Base-by-base conservation (phyloP, 495 filamentous ascomycete species). In the Viridothelium virens region DNA sequence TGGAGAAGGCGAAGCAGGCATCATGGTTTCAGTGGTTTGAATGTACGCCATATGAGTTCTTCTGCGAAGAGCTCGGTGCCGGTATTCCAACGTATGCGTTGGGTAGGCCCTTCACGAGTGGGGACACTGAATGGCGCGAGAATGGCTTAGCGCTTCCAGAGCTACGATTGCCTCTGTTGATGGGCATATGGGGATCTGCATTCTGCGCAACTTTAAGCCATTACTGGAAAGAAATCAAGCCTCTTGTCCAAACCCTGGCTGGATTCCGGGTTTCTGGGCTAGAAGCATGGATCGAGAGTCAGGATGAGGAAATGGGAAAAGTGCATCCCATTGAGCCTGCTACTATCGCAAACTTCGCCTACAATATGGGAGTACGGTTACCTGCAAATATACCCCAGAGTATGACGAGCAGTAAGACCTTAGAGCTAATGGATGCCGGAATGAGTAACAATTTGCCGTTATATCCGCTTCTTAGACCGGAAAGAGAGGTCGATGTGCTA, bases 1-100 rank as follows among this genome's bases (percentile, higher is more conserved):
- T 89, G 69, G 83, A 83, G 64, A 82, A 85, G 62, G 87, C 91
- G 2, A 86, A 84, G 69, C 82, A 81, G 63, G 86, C 94, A 73
- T 82, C 90, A 2, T 98, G 92, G 90, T 98, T 98, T 69, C 93
- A 98, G 71, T 98, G 94, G 94, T 97, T 96, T 70, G 94, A 98
- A 69, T 78, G 92, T 66, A 96, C 91, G 0, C 94, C 94, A 0
- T 98, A 96, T 70, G 94, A 98, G 76, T 87, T 98, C 70, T 97
- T 91, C 75, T 96, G 91, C 73, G 94, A 98, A 74, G 94, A 97
- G 68, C 86, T 90, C 38, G 79, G 81, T 61, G 93, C 93, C 18
- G 92, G 94, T 12, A 97, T 98, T 67, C 94, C 94, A 0, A 96
- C 89, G 0, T 98, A 92, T 92, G 89, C 91, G 7, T 77, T 98